Percentiles rank a stretch among this genome's conserved stretches.
phyloP scores from a whole-genome alignment of 2,329 filamentous ascomycete genomes.

The Bipolaris oryzae region DNA sequence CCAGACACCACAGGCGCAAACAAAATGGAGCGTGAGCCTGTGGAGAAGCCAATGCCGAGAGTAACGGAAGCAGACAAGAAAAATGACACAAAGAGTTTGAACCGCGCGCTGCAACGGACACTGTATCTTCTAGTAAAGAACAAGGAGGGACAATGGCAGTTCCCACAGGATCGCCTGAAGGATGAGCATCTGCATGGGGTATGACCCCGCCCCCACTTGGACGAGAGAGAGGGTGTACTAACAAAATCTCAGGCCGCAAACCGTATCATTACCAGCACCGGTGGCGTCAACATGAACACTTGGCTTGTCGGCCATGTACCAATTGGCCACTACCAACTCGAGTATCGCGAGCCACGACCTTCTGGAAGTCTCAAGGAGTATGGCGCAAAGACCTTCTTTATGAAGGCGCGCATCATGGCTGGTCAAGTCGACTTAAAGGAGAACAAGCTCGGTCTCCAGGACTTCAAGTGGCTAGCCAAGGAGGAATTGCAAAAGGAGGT shows the following conservation, averaged over 20 bases:
- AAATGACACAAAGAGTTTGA: slow-evolving; percentile 77
- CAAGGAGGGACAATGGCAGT: slow-evolving; percentile 75
- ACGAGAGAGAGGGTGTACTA: slow-evolving; percentile 10
- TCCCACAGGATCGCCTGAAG: slow-evolving; percentile 74
- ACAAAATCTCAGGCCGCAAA: slow-evolving; percentile 72
- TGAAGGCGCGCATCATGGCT: slow-evolving; percentile 95
- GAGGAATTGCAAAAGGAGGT: slow-evolving; percentile 80
- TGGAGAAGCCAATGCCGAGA: slow-evolving; percentile 73
- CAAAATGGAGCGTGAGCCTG: slow-evolving; percentile 62
- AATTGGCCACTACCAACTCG: slow-evolving; percentile 75
- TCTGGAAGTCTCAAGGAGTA: slow-evolving; percentile 49
- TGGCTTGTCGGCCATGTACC: slow-evolving; percentile 94
- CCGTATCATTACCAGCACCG: slow-evolving; percentile 75
- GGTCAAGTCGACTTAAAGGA: slow-evolving; percentile 82
- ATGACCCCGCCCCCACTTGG: slow-evolving; percentile 42
- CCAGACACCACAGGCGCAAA: slow-evolving; percentile 40
- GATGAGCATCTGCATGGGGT: slow-evolving; percentile 85
- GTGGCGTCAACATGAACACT: slow-evolving; percentile 96
- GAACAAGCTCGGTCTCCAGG: slow-evolving; percentile 74
- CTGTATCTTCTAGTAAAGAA: slow-evolving; percentile 86
- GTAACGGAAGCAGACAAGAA: slow-evolving; percentile 78
- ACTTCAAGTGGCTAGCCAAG: slow-evolving; percentile 92
- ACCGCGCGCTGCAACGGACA: slow-evolving; percentile 78
- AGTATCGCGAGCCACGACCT: slow-evolving; percentile 53
- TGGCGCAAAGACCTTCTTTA: slow-evolving; percentile 89